Evolutionary conservation across 148 eudicot genomes (phyloP).

Genomic region (Polygonum aviculare): DNA sequence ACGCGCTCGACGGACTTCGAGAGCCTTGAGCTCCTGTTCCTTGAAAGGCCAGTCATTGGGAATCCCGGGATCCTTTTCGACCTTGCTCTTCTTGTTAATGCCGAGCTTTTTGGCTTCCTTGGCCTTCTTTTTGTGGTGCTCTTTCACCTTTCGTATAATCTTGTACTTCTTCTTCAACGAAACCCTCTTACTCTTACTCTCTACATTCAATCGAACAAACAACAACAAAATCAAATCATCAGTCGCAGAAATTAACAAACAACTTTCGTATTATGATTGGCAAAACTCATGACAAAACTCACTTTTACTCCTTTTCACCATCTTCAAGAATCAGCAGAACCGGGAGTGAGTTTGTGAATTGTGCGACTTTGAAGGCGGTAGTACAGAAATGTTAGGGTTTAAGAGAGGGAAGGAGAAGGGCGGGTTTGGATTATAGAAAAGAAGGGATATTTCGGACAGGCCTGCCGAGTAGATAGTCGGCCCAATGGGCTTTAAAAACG

Average conservation of each 20-base stretch:
- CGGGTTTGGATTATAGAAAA: too few species aligned
- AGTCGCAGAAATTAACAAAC: too few species aligned
- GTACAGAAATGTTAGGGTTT: too few species aligned
- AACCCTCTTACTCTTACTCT: slow-evolving; percentile 88
- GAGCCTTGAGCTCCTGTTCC: slow-evolving; percentile 91
- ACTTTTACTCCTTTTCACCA: slow-evolving; percentile 88
- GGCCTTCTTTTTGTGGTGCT: slow-evolving; percentile 89
- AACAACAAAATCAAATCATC: neutral
- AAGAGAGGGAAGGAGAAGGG: too few species aligned
- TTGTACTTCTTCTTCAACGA: slow-evolving; percentile 73
- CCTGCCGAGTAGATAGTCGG: too few species aligned
- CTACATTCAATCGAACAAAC: slow-evolving; percentile 23
- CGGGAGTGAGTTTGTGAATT: too few species aligned
- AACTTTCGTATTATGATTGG: too few species aligned
- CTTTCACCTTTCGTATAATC: slow-evolving; percentile 73
- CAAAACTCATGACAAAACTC: slow-evolving; percentile 20
- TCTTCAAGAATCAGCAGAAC: slow-evolving; percentile 1
- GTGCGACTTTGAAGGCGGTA: too few species aligned
- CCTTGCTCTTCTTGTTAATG: slow-evolving; percentile 44
- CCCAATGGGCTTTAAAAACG: too few species aligned
- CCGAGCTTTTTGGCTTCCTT: slow-evolving; percentile 90
- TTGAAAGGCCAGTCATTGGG: slow-evolving; percentile 99
- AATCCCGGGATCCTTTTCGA: slow-evolving; percentile 90
- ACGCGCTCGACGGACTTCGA: slow-evolving; percentile 64
- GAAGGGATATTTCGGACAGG: too few species aligned